These are phyloP conservation scores for Auricularia sp. DNA, from an alignment of 768 basidiomycete genomes.

Conservation along the genomic window DNA sequence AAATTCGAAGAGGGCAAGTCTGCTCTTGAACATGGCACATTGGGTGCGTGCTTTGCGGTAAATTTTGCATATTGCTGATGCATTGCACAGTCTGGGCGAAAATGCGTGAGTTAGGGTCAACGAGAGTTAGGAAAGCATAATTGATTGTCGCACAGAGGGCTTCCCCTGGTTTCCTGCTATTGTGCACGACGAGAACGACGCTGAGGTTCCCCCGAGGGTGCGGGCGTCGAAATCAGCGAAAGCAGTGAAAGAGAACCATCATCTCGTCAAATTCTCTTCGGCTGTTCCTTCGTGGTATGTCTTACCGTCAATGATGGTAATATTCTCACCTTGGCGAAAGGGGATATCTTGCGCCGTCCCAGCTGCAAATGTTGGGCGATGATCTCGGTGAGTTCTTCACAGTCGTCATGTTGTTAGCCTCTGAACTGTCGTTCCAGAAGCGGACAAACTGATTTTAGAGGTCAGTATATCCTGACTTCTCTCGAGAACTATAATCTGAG, in stretches of 20 bases:
- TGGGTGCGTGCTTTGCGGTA: slow-evolving; percentile 39
- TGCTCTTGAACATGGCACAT: slow-evolving; percentile 35
- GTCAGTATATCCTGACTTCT: too few species aligned
- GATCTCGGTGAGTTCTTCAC: slow-evolving; percentile 42
- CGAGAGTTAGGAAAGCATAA: too few species aligned
- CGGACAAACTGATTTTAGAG: too few species aligned
- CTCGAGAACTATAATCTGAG: background rate
- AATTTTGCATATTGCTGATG: slow-evolving; percentile 2
- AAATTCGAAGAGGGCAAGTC: slow-evolving; percentile 3
- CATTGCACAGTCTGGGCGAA: slow-evolving; percentile 70
- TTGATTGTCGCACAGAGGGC: background rate
- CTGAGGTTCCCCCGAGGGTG: slow-evolving; percentile 39
- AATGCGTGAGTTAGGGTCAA: slow-evolving; percentile 34
- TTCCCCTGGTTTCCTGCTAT: slow-evolving; percentile 82
- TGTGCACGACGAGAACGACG: slow-evolving; percentile 53
- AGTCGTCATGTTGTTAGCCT: background rate
- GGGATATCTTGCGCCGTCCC: slow-evolving; percentile 49
- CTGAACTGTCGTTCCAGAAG: background rate
- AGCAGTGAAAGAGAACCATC: slow-evolving; percentile 33
- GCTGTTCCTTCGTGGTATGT: slow-evolving; percentile 50
- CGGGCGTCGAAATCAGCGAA: slow-evolving; percentile 23
- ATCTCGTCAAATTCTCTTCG: slow-evolving; percentile 78
- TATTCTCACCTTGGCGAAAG: slow-evolving; percentile 23
- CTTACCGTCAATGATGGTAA: background rate
- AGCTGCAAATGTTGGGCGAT: slow-evolving; percentile 60